Evolutionary conservation across 805 yeast species (phyloP).

Genomic region (Priceomyces haplophilus): DNA sequence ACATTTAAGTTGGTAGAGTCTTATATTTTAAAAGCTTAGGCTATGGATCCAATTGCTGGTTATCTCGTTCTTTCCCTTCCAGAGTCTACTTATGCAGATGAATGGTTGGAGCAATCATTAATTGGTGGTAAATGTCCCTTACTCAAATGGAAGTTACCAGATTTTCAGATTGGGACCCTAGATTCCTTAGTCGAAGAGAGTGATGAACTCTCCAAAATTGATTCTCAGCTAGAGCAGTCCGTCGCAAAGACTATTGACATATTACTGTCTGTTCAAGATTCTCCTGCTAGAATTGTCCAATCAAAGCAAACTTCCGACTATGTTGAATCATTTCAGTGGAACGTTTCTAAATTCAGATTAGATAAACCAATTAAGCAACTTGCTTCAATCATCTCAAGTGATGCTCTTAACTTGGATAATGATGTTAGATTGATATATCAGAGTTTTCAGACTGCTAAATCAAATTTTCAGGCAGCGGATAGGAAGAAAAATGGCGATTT

Average conservation of each 20-base stretch:
- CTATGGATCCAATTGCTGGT: conserved; percentile 36
- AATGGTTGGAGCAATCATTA: conserved; percentile 56
- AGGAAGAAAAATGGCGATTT: conserved; percentile 92
- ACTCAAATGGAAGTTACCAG: conserved; percentile 62
- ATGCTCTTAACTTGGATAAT: conserved; percentile 77
- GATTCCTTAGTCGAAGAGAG: conserved; percentile 88
- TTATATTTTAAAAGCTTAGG: not conserved
- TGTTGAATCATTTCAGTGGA: conserved; percentile 81
- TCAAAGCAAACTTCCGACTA: conserved; percentile 55
- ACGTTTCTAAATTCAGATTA: conserved; percentile 76
- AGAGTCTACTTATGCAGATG: conserved; percentile 43
- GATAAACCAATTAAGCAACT: conserved; percentile 81
- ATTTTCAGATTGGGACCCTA: conserved; percentile 89
- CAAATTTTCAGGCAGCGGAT: conserved; percentile 82
- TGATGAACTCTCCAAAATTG: conserved; percentile 83
- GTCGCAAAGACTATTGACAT: conserved; percentile 77
- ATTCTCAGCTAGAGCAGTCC: conserved; percentile 68
- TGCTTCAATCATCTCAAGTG: conserved; percentile 65
- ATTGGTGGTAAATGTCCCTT: conserved; percentile 59
- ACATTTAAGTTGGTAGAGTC: not conserved
- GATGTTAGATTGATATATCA: conserved; percentile 80
- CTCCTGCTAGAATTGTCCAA: conserved; percentile 34
- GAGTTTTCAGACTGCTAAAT: conserved; percentile 75
- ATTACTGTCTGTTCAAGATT: conserved; percentile 42
- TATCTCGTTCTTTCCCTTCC: conserved; percentile 61